phyloP scores from a whole-genome alignment of 192 early-diverging fungal species.

The Entomortierella parvispora region DNA sequence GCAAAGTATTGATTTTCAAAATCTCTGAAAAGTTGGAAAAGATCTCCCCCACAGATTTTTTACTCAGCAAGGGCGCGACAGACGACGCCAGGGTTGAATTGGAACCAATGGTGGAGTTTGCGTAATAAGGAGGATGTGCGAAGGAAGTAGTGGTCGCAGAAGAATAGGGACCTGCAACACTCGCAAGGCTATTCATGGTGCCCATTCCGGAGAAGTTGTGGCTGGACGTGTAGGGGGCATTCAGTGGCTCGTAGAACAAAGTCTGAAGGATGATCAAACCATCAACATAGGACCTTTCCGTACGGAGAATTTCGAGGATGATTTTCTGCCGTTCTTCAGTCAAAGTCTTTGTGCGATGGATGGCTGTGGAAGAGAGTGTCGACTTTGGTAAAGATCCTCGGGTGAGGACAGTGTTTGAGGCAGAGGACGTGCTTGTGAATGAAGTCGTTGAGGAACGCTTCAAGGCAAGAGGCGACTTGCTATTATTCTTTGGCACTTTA shows the following conservation, averaged over 20 bases:
- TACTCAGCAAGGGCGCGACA: conserved; percentile 69
- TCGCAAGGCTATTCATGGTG: conserved; percentile 12
- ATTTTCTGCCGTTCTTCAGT: conserved; percentile 69
- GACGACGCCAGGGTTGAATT: conserved; percentile 56
- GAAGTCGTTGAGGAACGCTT: conserved; percentile 30
- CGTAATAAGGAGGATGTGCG: conserved; percentile 16
- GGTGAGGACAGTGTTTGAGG: conserved; percentile 13
- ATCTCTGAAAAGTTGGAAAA: conserved; percentile 77
- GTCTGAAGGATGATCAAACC: conserved; percentile 73
- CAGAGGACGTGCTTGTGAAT: conserved; percentile 13
- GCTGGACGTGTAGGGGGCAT: conserved; percentile 13
- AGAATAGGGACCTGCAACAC: background rate
- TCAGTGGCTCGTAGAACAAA: conserved; percentile 40
- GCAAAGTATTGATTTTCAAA: conserved; percentile 65
- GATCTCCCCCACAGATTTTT: conserved; percentile 68
- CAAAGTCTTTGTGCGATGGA: conserved; percentile 28
- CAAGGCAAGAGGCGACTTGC: conserved; percentile 35
- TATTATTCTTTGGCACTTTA: conserved; percentile 22
- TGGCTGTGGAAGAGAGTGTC: conserved; percentile 12
- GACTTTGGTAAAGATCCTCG: conserved; percentile 33
- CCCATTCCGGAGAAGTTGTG: conserved; percentile 27
- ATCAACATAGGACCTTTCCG: conserved; percentile 89
- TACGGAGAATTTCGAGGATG: conserved; percentile 81
- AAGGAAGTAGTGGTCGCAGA: background rate
- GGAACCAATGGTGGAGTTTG: conserved; percentile 38